Evolutionary conservation across 164 flowering plant genomes (phyloP).

Genomic region (Umbilicus rupestris): DNA sequence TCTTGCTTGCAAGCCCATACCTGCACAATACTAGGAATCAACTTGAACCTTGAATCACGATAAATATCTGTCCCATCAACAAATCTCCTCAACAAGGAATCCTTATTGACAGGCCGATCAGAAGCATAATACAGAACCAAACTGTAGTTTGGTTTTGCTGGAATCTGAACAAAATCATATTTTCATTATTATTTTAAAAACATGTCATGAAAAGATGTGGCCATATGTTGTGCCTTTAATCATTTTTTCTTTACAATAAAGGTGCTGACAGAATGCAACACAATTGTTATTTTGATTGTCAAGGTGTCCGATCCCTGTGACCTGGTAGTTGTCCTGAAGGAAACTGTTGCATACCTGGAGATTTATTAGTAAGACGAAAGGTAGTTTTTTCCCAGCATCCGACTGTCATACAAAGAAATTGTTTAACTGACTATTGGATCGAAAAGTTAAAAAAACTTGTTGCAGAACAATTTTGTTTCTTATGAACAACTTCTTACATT

Average conservation of each 20-base stretch:
- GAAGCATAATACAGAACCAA: constrained; percentile 81
- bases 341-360: constrained; percentile 43
- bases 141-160: constrained; percentile 89
- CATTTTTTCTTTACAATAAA: background rate
- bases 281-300: background rate
- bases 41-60: constrained; percentile 82
- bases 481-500: too few species aligned
- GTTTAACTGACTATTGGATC: background rate
- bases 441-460: background rate
- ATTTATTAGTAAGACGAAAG: constrained; percentile 73
- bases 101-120: constrained; percentile 62
- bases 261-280: background rate
- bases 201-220: too few species aligned
- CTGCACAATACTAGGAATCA: constrained; percentile 91
- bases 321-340: background rate
- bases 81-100: constrained; percentile 71
- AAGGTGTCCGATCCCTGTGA: background rate
- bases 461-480: background rate
- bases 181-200: background rate
- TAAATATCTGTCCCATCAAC: constrained; percentile 69
- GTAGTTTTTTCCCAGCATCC: constrained; percentile 75
- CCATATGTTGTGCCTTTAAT: too few species aligned
- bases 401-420: constrained; percentile 38
- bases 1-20: constrained; percentile 23
- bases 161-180: constrained; percentile 45